Evolutionary conservation across 2,329 filamentous ascomycete species (phyloP).

Genomic region (Aurifilum marmelostoma): DNA sequence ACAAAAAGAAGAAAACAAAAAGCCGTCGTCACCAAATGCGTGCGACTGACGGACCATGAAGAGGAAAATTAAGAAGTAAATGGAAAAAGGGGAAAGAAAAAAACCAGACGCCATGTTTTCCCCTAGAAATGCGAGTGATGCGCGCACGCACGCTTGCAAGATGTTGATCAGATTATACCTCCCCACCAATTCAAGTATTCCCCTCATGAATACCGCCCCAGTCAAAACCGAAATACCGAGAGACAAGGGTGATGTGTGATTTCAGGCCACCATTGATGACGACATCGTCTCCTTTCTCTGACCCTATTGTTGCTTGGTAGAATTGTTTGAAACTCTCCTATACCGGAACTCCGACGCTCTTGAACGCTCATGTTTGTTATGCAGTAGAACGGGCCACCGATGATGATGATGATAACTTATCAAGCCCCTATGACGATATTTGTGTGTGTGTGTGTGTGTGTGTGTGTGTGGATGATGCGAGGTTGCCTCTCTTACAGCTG

Average conservation of each 20-base stretch:
- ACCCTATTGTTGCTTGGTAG: slow-evolving; percentile 17
- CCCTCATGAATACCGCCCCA: slow-evolving; percentile 3
- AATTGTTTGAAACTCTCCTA: not conserved
- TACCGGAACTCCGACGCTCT: slow-evolving; percentile 21
- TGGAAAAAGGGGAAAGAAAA: slow-evolving; percentile 1
- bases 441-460: not conserved
- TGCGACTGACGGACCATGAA: slow-evolving; percentile 14
- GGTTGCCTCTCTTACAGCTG: slow-evolving; percentile 22
- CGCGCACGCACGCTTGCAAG: not conserved
- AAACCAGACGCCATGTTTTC: slow-evolving; percentile 20
- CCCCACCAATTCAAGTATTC: not conserved
- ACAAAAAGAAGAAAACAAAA: too few species aligned
- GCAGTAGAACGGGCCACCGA: too few species aligned
- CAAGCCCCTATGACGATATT: too few species aligned
- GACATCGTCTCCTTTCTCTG: not conserved
- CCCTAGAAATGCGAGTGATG: slow-evolving; percentile 7
- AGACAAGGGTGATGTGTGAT: not conserved
- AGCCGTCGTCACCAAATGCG: slow-evolving; percentile 6
- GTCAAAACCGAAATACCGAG: not conserved
- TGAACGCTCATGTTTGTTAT: slow-evolving; percentile 5
- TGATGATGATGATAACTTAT: too few species aligned
- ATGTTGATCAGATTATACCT: slow-evolving; percentile 8
- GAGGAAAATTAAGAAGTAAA: slow-evolving; percentile 9
- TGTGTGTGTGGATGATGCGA: not conserved
- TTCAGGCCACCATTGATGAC: slow-evolving; percentile 6